These are phyloP conservation scores for Tylopilus subfusipes DNA, from an alignment of 768 basidiomycete genomes.

Conservation along the genomic window DNA sequence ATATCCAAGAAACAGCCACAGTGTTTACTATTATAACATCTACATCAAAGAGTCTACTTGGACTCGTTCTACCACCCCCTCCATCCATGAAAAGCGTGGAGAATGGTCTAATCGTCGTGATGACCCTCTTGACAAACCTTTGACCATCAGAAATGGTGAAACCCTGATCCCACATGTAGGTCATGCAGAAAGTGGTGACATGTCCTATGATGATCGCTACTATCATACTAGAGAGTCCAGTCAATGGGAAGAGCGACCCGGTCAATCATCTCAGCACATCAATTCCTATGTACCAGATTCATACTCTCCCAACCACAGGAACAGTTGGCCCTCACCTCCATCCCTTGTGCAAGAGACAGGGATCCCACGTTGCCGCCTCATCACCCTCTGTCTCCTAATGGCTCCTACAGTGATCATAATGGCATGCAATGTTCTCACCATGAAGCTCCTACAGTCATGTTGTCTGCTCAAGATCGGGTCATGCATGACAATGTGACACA, in stretches of 20 bases:
- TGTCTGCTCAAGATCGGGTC: constrained; percentile 27
- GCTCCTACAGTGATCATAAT: constrained; percentile 23
- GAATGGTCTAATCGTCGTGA: constrained; percentile 27
- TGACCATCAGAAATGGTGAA: constrained; percentile 24
- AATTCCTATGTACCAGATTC: constrained; percentile 30
- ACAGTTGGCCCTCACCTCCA: constrained; percentile 21
- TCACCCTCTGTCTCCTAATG: constrained; percentile 20
- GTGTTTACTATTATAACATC: constrained; percentile 56
- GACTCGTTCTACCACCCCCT: constrained; percentile 44
- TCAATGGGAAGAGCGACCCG: constrained; percentile 28
- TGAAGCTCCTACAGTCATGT: constrained; percentile 14
- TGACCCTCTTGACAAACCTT: constrained; percentile 25
- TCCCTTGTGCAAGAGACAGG: constrained; percentile 25
- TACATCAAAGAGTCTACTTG: constrained; percentile 57
- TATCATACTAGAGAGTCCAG: constrained; percentile 48
- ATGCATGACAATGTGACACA: constrained; percentile 9
- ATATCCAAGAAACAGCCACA: constrained; percentile 44
- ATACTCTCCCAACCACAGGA: constrained; percentile 24
- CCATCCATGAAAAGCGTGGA: constrained; percentile 22
- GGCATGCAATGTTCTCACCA: constrained; percentile 16
- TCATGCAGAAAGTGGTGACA: constrained; percentile 27
- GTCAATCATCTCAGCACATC: constrained; percentile 17
- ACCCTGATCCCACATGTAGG: constrained; percentile 26
- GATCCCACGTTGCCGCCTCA: constrained; percentile 21
- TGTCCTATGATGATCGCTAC: constrained; percentile 61